These are phyloP conservation scores for Chiua virens DNA, from an alignment of 768 basidiomycete species.

Conservation along the genomic window DNA sequence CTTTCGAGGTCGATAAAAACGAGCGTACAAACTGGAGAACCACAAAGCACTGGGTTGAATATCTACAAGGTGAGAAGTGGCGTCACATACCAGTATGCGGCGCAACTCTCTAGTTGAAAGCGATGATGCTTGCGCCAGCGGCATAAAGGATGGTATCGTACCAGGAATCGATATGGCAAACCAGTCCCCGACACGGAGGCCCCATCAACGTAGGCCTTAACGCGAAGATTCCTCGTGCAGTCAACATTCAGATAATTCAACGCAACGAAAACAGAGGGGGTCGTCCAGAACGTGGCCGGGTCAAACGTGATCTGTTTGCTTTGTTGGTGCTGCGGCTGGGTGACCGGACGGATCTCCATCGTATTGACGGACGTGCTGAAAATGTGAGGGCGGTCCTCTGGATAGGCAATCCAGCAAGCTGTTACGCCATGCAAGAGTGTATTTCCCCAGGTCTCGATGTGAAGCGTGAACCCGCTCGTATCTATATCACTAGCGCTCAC, in stretches of 20 bases:
- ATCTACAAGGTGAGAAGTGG: no score
- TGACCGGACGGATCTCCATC: neutral
- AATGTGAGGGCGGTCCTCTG: constrained; percentile 19
- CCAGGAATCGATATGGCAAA: constrained; percentile 18
- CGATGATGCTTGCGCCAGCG: neutral
- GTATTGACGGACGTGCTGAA: constrained; percentile 16
- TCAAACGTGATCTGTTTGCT: constrained; percentile 8
- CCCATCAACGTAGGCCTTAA: constrained; percentile 9
- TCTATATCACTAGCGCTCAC: constrained; percentile 10
- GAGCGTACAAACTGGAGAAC: no score
- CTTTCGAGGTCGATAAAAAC: no score
- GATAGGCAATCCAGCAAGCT: constrained; percentile 21
- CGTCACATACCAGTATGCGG: no score
- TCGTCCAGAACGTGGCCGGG: constrained; percentile 7
- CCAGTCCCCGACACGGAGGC: constrained; percentile 1
- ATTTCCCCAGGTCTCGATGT: constrained; percentile 9
- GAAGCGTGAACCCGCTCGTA: constrained; percentile 13
- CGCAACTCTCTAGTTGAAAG: neutral
- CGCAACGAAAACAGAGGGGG: constrained; percentile 18
- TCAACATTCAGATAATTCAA: constrained; percentile 15
- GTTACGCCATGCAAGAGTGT: neutral
- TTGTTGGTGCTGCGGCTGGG: constrained; percentile 2
- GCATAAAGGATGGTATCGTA: neutral
- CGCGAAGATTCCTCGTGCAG: constrained; percentile 7
- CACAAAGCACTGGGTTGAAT: no score